Evolutionary conservation across 2,329 filamentous ascomycete species (phyloP).

Genomic region (Beauveria asiatica): DNA sequence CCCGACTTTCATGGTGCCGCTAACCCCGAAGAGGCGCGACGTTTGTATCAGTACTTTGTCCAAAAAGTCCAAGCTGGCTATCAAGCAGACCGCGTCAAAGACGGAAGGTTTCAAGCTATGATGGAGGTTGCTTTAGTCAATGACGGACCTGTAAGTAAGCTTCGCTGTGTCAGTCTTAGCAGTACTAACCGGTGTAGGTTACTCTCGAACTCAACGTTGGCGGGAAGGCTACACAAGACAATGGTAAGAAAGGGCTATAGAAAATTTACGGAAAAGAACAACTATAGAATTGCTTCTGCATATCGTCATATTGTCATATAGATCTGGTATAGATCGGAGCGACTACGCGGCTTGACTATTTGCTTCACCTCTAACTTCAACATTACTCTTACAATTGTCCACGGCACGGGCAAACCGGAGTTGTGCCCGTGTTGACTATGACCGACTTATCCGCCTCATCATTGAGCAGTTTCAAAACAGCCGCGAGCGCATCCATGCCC

Average conservation of each 20-base stretch:
- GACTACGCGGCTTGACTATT: background rate
- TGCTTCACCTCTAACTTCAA: background rate
- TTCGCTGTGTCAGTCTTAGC: background rate
- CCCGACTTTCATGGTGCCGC: slow-evolving; percentile 91
- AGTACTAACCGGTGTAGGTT: background rate
- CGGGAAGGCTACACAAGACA: background rate
- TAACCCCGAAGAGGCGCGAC: slow-evolving; percentile 65
- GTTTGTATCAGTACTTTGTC: slow-evolving; percentile 78
- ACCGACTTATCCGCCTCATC: slow-evolving; percentile 31
- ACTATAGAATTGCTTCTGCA: background rate
- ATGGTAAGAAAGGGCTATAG: background rate
- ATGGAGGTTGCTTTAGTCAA: slow-evolving; percentile 95
- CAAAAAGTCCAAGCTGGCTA: slow-evolving; percentile 67
- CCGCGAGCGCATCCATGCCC: slow-evolving; percentile 48
- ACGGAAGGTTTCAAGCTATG: slow-evolving; percentile 98
- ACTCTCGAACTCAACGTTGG: slow-evolving; percentile 8
- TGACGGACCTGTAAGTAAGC: slow-evolving; percentile 55
- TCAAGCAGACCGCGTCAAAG: slow-evolving; percentile 66
- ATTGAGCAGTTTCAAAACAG: slow-evolving; percentile 43
- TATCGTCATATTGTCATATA: background rate
- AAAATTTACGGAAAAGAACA: too few species aligned
- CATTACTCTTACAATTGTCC: background rate
- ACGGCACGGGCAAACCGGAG: slow-evolving; percentile 24
- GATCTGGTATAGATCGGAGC: background rate
- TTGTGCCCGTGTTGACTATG: slow-evolving; percentile 40